Percentiles rank a stretch among this genome's conserved stretches.
Evolutionary conservation across 2,329 filamentous ascomycete species (phyloP).

Genomic region (Diaporthe batatas): DNA sequence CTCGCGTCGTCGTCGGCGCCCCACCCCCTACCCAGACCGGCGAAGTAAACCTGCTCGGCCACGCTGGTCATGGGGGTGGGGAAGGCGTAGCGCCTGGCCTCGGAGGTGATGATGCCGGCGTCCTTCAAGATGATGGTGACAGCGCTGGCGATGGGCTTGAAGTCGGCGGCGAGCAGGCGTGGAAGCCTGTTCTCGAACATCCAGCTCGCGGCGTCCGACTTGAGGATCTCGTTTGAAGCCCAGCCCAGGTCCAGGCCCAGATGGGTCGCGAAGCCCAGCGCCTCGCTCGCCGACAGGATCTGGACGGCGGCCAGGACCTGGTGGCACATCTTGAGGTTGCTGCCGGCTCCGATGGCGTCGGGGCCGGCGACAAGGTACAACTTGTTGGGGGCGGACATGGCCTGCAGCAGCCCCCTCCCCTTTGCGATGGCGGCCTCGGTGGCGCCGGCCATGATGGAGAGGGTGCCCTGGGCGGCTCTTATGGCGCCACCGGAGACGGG

Average conservation of each 20-base stretch:
- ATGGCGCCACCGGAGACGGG: slow-evolving; percentile 80
- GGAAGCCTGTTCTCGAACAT: slow-evolving; percentile 72
- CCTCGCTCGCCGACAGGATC: slow-evolving; percentile 71
- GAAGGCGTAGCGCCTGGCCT: slow-evolving; percentile 69
- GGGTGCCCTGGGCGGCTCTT: slow-evolving; percentile 77
- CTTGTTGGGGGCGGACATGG: slow-evolving; percentile 72
- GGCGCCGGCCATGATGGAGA: slow-evolving; percentile 81
- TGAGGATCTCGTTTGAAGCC: slow-evolving; percentile 59
- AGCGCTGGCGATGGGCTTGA: slow-evolving; percentile 69
- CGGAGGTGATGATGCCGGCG: slow-evolving; percentile 75
- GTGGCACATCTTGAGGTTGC: slow-evolving; percentile 75
- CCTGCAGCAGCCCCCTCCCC: slow-evolving; percentile 70
- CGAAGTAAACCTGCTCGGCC: slow-evolving; percentile 75
- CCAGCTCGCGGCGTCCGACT: slow-evolving; percentile 68
- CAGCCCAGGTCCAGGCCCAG: slow-evolving; percentile 64
- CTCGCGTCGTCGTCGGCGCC: slow-evolving; percentile 60
- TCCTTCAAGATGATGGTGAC: slow-evolving; percentile 73
- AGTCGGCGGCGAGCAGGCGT: slow-evolving; percentile 65
- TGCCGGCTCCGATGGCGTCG: slow-evolving; percentile 68
- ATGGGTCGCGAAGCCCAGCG: slow-evolving; percentile 69
- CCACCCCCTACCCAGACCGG: slow-evolving; percentile 69
- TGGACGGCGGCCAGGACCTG: slow-evolving; percentile 74
- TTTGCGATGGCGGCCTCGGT: slow-evolving; percentile 68
- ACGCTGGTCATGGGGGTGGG: slow-evolving; percentile 71
- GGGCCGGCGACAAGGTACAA: slow-evolving; percentile 71